Conservation (phyloP, 371 early-diverging fungal genomes). For the Mucor saturninus region DNA sequence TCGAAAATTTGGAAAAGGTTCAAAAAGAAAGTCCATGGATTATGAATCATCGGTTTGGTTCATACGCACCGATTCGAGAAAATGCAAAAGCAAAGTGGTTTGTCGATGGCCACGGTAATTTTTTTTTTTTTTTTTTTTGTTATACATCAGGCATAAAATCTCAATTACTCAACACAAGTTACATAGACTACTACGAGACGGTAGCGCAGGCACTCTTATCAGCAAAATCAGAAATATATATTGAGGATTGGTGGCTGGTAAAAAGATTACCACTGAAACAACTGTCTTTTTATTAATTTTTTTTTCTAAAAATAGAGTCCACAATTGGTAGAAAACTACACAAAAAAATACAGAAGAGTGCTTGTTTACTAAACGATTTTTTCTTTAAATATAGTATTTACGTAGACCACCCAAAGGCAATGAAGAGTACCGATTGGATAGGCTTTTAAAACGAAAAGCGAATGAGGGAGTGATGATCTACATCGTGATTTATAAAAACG, state of each 20-base stretch:
- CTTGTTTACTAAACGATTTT: background rate
- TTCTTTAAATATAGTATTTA: slow-evolving; percentile 62
- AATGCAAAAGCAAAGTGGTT: slow-evolving; percentile 74
- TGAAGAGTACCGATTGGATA: slow-evolving; percentile 81
- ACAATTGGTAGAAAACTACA: slow-evolving; percentile 57
- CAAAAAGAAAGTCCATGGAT: slow-evolving; percentile 72
- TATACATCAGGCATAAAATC: too few relatives aligned
- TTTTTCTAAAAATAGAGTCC: slow-evolving; percentile 49
- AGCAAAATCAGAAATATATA: slow-evolving; percentile 83
- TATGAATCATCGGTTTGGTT: slow-evolving; percentile 67
- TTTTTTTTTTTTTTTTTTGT: background rate
- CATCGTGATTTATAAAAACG: slow-evolving; percentile 88
- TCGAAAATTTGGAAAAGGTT: slow-evolving; percentile 57
- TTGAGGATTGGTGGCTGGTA: slow-evolving; percentile 90
- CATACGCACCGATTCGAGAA: slow-evolving; percentile 81
- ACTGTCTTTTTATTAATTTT: background rate
- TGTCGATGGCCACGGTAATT: slow-evolving; percentile 73
- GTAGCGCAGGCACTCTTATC: slow-evolving; percentile 77
- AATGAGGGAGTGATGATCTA: slow-evolving; percentile 87
- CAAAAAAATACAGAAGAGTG: background rate
- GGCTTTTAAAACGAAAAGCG: slow-evolving; percentile 83
- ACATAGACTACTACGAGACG: slow-evolving; percentile 74
- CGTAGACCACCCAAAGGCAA: slow-evolving; percentile 75
- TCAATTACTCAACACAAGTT: too few relatives aligned
- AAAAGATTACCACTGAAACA: background rate